Evolutionary conservation across 2,329 filamentous ascomycete genomes (phyloP).

Genomic region (Colletotrichum chrysophilum): DNA sequence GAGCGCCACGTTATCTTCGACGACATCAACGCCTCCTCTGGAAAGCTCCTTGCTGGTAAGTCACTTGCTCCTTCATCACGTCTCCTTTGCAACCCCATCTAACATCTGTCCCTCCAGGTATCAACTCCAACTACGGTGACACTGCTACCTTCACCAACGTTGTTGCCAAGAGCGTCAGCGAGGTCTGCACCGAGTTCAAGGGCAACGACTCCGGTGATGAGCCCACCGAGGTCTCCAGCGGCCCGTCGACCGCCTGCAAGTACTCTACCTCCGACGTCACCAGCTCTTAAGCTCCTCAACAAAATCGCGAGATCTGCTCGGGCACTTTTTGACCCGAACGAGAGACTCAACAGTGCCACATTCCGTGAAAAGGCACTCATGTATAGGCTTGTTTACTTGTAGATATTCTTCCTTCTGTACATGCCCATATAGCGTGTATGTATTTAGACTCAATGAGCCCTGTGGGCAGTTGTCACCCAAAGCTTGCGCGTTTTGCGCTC

Average conservation of each 20-base stretch:
- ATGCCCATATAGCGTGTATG: background rate
- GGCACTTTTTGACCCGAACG: background rate
- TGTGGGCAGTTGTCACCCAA: background rate
- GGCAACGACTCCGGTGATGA: constrained; percentile 14
- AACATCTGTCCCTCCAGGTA: background rate
- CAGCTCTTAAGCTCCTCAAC: background rate
- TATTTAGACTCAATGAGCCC: constrained; percentile 3
- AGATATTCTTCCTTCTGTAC: constrained; percentile 11
- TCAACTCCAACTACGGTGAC: constrained; percentile 23
- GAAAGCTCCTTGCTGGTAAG: constrained; percentile 21
- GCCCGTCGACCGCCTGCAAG: constrained; percentile 16
- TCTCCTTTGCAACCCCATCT: background rate
- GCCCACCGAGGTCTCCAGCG: constrained; percentile 6
- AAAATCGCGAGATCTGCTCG: background rate
- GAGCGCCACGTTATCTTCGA: constrained; percentile 21
- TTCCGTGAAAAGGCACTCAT: background rate
- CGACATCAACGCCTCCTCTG: constrained; percentile 19
- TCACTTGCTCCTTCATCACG: background rate
- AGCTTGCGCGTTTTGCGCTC: background rate
- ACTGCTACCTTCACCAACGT: constrained; percentile 15
- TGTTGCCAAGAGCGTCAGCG: background rate
- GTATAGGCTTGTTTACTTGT: constrained; percentile 16
- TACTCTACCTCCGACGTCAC: constrained; percentile 7
- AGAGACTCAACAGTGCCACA: background rate
- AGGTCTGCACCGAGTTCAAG: constrained; percentile 20